These are phyloP conservation scores for Fremontodendron californicum DNA, from an alignment of 345 rosid genomes.

Conservation along the genomic window DNA sequence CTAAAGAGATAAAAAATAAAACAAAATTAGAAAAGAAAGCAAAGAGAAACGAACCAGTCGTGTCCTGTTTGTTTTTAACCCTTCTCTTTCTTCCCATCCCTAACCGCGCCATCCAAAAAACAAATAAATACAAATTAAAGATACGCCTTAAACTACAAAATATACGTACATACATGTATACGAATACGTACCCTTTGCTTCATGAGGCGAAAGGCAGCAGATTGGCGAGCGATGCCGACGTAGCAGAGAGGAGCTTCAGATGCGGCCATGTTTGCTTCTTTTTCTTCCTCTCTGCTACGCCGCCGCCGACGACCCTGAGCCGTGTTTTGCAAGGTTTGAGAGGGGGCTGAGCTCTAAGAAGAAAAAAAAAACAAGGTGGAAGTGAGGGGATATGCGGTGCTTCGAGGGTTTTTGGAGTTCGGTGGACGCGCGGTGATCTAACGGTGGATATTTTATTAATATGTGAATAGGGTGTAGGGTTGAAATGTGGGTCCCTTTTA, in stretches of 20 bases:
- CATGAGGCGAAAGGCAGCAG: conserved; percentile 95
- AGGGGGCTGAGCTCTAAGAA: conserved; percentile 1
- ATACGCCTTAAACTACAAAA: no score
- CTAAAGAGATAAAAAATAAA: background rate
- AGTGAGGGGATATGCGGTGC: conserved; percentile 18
- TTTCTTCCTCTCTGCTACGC: conserved; percentile 4
- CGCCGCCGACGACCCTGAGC: conserved; percentile 31
- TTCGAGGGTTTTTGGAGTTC: background rate
- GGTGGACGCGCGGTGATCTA: conserved; percentile 12
- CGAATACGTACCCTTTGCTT: conserved; percentile 68
- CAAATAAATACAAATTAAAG: background rate
- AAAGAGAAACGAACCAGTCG: conserved; percentile 43
- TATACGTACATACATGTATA: background rate
- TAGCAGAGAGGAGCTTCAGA: conserved; percentile 90
- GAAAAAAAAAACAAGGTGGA: conserved; percentile 32
- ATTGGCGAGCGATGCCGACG: conserved; percentile 71
- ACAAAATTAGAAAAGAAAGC: conserved; percentile 5
- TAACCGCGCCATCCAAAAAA: conserved; percentile 20
- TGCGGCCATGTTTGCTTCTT: conserved; percentile 56
- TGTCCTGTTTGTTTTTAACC: conserved; percentile 90
- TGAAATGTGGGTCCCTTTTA: no score
- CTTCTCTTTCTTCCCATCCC: conserved; percentile 99
- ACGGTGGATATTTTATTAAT: conserved; percentile 17
- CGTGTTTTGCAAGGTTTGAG: conserved; percentile 24
- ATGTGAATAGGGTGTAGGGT: no score